A percentile compares a stretch with the other conserved stretches of the same genome.
These are phyloP conservation scores for Chlorophyllum brunneum DNA, from an alignment of 768 basidiomycete species.

Conservation along the genomic window DNA sequence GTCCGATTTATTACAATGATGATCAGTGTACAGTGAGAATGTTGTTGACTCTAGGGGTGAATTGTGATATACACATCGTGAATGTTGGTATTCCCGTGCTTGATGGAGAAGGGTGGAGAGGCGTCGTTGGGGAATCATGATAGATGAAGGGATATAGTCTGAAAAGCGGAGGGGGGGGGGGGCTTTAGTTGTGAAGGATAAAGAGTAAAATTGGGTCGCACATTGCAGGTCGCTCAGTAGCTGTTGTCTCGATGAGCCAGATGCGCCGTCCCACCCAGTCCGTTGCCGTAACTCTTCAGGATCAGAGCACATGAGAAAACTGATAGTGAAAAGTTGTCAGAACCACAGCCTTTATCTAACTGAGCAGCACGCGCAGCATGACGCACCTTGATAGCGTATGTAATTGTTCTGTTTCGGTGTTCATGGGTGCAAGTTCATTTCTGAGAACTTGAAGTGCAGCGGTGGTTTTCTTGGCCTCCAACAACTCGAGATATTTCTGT, in stretches of 20 bases:
- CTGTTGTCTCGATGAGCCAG: constrained; percentile 69
- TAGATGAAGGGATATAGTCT: constrained; percentile 87
- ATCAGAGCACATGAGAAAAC: constrained; percentile 90
- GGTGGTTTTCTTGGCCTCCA: constrained; percentile 78
- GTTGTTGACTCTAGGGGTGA: constrained; percentile 48
- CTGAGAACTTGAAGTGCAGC: constrained; percentile 83
- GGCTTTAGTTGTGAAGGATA: not conserved
- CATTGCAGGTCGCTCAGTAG: constrained; percentile 82
- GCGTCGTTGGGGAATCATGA: constrained; percentile 91
- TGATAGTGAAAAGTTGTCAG: constrained; percentile 28
- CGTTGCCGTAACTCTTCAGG: constrained; percentile 77
- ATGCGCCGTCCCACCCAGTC: constrained; percentile 88
- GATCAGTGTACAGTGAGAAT: constrained; percentile 86
- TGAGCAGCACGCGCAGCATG: constrained; percentile 11
- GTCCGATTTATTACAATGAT: constrained; percentile 70
- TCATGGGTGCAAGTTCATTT: constrained; percentile 81
- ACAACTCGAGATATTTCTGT: constrained; percentile 93
- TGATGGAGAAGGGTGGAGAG: constrained; percentile 84
- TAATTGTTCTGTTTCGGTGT: constrained; percentile 74
- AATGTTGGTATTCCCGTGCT: constrained; percentile 75
- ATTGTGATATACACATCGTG: constrained; percentile 86
- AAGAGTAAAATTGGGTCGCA: constrained; percentile 29
- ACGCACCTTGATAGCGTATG: constrained; percentile 83
- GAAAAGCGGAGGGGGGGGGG: not conserved
- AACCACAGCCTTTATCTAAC: constrained; percentile 12